Evolutionary conservation across 179 eudicot species (phyloP).

Genomic region (Beta macrorhiza): DNA sequence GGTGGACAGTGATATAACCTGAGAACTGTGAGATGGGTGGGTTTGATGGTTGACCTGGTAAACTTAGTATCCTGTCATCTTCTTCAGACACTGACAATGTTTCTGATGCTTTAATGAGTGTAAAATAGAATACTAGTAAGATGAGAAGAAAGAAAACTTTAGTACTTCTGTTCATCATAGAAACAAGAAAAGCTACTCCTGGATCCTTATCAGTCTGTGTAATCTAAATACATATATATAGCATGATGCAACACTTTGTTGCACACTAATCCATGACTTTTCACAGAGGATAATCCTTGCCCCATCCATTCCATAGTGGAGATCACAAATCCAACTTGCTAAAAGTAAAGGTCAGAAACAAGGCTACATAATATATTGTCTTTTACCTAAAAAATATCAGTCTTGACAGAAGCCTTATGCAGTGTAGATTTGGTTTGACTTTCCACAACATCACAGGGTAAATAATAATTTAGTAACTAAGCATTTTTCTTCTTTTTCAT

Average conservation of each 20-base stretch:
- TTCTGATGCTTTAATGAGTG: conserved; percentile 26
- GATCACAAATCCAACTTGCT: conserved; percentile 13
- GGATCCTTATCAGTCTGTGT: neutral
- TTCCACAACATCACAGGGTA: neutral
- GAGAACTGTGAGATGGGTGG: conserved; percentile 55
- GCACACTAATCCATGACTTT: neutral
- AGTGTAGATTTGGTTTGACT: neutral
- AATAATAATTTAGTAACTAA: neutral
- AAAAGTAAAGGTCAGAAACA: conserved; percentile 4
- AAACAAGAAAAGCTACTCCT: neutral
- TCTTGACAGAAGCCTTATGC: neutral
- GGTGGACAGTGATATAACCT: conserved; percentile 63
- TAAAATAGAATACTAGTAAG: conserved; percentile 24
- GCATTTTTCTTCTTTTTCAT: neutral
- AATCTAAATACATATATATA: neutral
- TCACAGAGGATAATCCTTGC: conserved; percentile 13
- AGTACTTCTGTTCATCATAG: conserved; percentile 16
- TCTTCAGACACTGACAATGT: conserved; percentile 28
- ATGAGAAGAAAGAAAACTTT: conserved; percentile 12
- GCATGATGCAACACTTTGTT: neutral
- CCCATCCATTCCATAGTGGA: conserved; percentile 10
- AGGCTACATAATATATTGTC: neutral
- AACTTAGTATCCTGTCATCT: conserved; percentile 39
- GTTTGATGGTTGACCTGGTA: conserved; percentile 60
- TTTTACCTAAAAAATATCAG: neutral